A percentile compares a stretch with the other conserved stretches of the same genome.
Evolutionary conservation across 1,139 yeast genomes (phyloP).

Genomic region (Keqinozyma sinolaborantium): DNA sequence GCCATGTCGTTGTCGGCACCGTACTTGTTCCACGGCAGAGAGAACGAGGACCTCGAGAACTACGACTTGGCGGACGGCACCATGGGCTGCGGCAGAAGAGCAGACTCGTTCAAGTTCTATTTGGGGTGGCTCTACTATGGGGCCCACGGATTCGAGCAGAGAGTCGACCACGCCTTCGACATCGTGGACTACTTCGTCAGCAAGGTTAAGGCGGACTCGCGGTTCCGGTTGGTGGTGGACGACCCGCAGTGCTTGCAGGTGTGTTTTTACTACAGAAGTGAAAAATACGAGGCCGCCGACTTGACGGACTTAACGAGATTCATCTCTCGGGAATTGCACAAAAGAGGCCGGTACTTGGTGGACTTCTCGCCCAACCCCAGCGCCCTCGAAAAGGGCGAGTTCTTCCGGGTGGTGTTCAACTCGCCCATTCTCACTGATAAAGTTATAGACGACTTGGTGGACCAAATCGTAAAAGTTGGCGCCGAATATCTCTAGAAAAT

Average conservation of each 20-base stretch:
- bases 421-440: conserved; percentile 54
- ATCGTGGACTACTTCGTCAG: conserved; percentile 60
- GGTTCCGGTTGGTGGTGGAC: conserved; percentile 50
- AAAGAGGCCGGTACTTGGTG: conserved; percentile 62
- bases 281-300: conserved; percentile 22
- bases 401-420: conserved; percentile 81
- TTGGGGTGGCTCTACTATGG: conserved; percentile 85
- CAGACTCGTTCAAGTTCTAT: conserved; percentile 78
- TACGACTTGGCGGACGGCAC: conserved; percentile 87
- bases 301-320: conserved; percentile 60
- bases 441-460: conserved; percentile 37
- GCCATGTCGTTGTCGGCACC: conserved; percentile 81
- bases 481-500: conserved; percentile 7
- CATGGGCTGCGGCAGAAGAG: conserved; percentile 89
- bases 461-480: conserved; percentile 27
- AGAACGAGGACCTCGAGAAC: conserved; percentile 49
- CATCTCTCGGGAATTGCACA: conserved; percentile 62
- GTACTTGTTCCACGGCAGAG: conserved; percentile 70
- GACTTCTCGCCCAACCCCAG: conserved; percentile 81
- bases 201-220: conserved; percentile 27
- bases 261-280: conserved; percentile 71
- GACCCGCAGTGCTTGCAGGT: conserved; percentile 82
- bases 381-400: conserved; percentile 58
- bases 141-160: conserved; percentile 45
- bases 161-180: conserved; percentile 71